These are phyloP conservation scores for Trypanosoma vivax DNA, from an alignment of 208 protist species.

Conservation along the genomic window DNA sequence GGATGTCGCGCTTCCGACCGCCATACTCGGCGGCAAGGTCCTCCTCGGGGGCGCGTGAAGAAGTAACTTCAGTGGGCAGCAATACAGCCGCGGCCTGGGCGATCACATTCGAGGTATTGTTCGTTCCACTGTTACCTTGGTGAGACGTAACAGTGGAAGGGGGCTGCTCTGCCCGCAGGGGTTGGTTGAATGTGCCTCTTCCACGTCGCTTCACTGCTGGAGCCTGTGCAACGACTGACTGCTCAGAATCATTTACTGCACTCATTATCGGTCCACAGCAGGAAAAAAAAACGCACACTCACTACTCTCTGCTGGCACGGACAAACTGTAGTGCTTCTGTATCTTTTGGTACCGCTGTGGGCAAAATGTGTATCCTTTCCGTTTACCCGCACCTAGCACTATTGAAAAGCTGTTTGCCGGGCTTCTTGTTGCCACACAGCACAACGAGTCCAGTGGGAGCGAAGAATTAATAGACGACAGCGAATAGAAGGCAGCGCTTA, in stretches of 20 bases:
- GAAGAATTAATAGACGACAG: no score
- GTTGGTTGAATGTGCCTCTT: slow-evolving; percentile 56
- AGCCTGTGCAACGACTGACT: slow-evolving; percentile 9
- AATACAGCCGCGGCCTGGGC: slow-evolving; percentile 43
- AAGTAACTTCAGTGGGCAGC: slow-evolving; percentile 25
- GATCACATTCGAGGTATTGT: slow-evolving; percentile 43
- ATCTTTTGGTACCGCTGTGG: neutral
- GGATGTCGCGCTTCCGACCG: slow-evolving; percentile 43
- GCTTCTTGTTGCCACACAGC: no score
- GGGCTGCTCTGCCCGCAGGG: slow-evolving; percentile 61
- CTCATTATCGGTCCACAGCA: neutral
- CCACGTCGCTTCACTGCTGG: slow-evolving; percentile 48
- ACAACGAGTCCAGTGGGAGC: no score
- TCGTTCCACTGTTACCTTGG: slow-evolving; percentile 10
- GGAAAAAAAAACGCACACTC: no score
- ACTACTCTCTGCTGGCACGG: no score
- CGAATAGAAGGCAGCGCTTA: no score
- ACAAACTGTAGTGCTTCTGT: neutral
- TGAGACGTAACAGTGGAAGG: slow-evolving; percentile 15
- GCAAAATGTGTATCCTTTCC: no score
- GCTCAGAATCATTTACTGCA: no score
- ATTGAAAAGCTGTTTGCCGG: no score
- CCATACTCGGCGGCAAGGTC: slow-evolving; percentile 32
- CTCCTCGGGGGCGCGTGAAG: slow-evolving; percentile 20
- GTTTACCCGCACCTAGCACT: no score